Evolutionary conservation across 2,329 filamentous ascomycete species (phyloP).

Genomic region (Alternaria brassicicola): DNA sequence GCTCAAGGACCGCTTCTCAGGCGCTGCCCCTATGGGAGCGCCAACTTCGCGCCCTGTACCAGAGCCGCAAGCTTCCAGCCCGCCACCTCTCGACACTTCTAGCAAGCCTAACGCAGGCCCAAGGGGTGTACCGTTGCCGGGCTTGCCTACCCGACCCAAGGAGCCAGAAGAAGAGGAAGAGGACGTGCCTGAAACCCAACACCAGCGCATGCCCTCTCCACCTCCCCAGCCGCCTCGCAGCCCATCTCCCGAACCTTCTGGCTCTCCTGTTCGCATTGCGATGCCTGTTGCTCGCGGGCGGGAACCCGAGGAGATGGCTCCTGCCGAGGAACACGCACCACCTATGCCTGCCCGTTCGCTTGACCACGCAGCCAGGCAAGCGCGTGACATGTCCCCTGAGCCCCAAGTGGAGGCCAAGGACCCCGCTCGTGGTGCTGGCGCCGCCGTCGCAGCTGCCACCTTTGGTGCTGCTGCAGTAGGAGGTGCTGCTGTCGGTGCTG

Average conservation of each 20-base stretch:
- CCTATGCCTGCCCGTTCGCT: slow-evolving; percentile 70
- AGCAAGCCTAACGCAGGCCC: slow-evolving; percentile 69
- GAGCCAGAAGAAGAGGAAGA: slow-evolving; percentile 52
- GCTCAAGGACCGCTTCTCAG: slow-evolving; percentile 82
- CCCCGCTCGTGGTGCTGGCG: slow-evolving; percentile 60
- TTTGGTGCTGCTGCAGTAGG: slow-evolving; percentile 53
- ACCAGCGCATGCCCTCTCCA: slow-evolving; percentile 53
- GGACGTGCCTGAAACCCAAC: slow-evolving; percentile 61
- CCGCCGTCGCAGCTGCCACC: slow-evolving; percentile 53
- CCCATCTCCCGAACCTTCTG: slow-evolving; percentile 60
- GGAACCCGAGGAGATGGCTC: slow-evolving; percentile 58
- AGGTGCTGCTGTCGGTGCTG: slow-evolving; percentile 51
- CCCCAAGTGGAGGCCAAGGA: slow-evolving; percentile 64
- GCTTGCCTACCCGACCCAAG: slow-evolving; percentile 67
- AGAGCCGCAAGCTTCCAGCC: slow-evolving; percentile 53
- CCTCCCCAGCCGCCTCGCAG: slow-evolving; percentile 47
- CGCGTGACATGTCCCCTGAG: slow-evolving; percentile 70
- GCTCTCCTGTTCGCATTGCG: slow-evolving; percentile 83
- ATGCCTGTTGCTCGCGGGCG: slow-evolving; percentile 77
- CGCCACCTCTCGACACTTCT: slow-evolving; percentile 68
- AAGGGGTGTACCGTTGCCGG: slow-evolving; percentile 77
- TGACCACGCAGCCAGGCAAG: slow-evolving; percentile 65
- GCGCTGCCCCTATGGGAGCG: slow-evolving; percentile 65
- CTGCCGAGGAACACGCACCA: slow-evolving; percentile 56
- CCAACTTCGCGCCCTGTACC: slow-evolving; percentile 52